A percentile compares a stretch with the other conserved stretches of the same genome.
These are phyloP conservation scores for Taphrina wiesneri DNA, from an alignment of 1,139 yeast genomes.

Conservation along the genomic window DNA sequence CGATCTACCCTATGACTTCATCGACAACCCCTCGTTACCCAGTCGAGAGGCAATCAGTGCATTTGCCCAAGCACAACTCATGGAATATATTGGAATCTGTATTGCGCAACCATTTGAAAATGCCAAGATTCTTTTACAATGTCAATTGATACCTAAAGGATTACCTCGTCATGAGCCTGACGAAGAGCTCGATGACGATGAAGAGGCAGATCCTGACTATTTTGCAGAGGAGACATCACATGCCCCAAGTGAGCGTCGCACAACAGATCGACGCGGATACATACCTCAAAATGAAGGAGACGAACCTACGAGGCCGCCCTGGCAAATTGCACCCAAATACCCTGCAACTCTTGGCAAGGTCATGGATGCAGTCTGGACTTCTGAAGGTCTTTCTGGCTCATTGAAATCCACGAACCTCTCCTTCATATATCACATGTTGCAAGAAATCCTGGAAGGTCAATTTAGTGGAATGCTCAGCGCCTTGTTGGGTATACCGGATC, in stretches of 20 bases:
- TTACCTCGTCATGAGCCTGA: slow-evolving; percentile 34
- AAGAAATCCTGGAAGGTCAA: slow-evolving; percentile 63
- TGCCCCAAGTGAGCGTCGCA: slow-evolving; percentile 14
- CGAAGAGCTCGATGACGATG: slow-evolving; percentile 47
- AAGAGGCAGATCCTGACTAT: slow-evolving; percentile 51
- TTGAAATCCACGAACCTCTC: slow-evolving; percentile 88
- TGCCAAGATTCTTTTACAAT: slow-evolving; percentile 73
- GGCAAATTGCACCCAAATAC: slow-evolving; percentile 26
- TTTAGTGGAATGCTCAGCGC: slow-evolving; percentile 76
- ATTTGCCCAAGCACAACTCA: slow-evolving; percentile 9
- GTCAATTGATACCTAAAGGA: slow-evolving; percentile 43
- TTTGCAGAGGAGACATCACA: slow-evolving; percentile 8
- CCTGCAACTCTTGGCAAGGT: slow-evolving; percentile 53
- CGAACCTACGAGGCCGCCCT: slow-evolving; percentile 31
- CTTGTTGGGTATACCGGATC: slow-evolving; percentile 76
- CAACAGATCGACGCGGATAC: slow-evolving; percentile 32
- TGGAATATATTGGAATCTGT: slow-evolving; percentile 18
- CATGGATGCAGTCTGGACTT: slow-evolving; percentile 64
- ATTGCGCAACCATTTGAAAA: slow-evolving; percentile 89
- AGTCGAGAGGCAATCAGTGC: slow-evolving; percentile 9
- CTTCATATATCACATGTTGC: slow-evolving; percentile 71
- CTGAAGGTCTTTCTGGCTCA: slow-evolving; percentile 80
- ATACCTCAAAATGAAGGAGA: slow-evolving; percentile 36
- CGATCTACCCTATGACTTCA: slow-evolving; percentile 23
- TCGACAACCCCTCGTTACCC: slow-evolving; percentile 16